Evolutionary conservation across 2,329 filamentous ascomycete genomes (phyloP).

Genomic region (Botryotinia convoluta): DNA sequence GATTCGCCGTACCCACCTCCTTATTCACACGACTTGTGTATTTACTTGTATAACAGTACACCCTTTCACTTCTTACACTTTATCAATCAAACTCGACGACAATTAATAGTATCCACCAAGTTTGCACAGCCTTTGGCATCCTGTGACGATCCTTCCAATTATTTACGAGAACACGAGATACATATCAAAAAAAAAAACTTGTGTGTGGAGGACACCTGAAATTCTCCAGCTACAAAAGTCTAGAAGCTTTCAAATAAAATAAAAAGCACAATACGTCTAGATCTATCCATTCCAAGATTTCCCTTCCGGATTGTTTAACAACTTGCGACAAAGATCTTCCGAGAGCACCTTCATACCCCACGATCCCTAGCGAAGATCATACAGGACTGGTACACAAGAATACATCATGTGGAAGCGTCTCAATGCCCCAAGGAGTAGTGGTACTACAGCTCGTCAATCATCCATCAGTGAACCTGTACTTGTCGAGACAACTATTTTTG

Average conservation of each 20-base stretch:
- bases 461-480: constrained; percentile 46
- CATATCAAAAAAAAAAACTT: constrained; percentile 1
- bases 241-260: background rate
- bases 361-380: constrained; percentile 28
- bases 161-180: constrained; percentile 22
- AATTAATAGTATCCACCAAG: background rate
- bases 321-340: constrained; percentile 5
- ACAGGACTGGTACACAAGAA: constrained; percentile 22
- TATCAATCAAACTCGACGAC: background rate
- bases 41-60: background rate
- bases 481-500: constrained; percentile 46
- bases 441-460: constrained; percentile 40
- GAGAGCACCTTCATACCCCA: background rate
- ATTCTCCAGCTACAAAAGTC: constrained; percentile 8
- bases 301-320: background rate
- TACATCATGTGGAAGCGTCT: constrained; percentile 55
- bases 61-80: constrained; percentile 1
- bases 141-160: constrained; percentile 15
- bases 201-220: background rate
- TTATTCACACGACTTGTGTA: background rate
- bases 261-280: background rate
- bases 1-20: background rate
- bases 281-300: background rate
- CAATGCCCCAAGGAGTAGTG: constrained; percentile 33
- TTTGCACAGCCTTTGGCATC: constrained; percentile 18